Percentiles rank a stretch among this genome's conserved stretches.
These are phyloP conservation scores for Gossypium lobatum DNA, from an alignment of 441 rosid genomes.

Conservation along the genomic window DNA sequence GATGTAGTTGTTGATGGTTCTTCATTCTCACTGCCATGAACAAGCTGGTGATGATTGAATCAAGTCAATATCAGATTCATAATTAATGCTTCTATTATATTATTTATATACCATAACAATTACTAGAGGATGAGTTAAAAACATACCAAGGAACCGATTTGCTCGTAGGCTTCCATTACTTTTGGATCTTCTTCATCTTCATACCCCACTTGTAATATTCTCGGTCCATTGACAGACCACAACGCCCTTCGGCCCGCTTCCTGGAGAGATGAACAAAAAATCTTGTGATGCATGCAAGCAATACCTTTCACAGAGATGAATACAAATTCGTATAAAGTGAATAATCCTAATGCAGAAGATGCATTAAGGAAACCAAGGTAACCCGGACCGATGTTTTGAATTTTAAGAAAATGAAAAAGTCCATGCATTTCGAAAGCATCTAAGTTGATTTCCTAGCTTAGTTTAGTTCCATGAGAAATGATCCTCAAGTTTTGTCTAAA, in stretches of 20 bases:
- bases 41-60: conserved; percentile 41
- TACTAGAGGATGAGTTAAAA: not conserved
- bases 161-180: conserved; percentile 91
- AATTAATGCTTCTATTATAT: not conserved
- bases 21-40: conserved; percentile 41
- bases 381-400: not conserved
- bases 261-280: conserved; percentile 27
- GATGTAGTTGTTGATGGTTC: conserved; percentile 30
- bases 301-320: not conserved
- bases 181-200: conserved; percentile 80
- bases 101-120: not conserved
- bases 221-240: conserved; percentile 83
- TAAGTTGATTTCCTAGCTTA: conserved; percentile 1
- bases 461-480: not conserved
- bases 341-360: not conserved
- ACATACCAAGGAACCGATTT: conserved; percentile 73
- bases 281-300: conserved; percentile 4
- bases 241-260: conserved; percentile 84
- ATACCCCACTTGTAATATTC: conserved; percentile 77
- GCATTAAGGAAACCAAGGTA: not conserved
- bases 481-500: not conserved
- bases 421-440: not conserved
- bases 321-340: not conserved
- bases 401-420: not conserved
- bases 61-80: not conserved